These are phyloP conservation scores for Coniella vitis DNA, from an alignment of 2,329 filamentous ascomycete species.

Conservation along the genomic window DNA sequence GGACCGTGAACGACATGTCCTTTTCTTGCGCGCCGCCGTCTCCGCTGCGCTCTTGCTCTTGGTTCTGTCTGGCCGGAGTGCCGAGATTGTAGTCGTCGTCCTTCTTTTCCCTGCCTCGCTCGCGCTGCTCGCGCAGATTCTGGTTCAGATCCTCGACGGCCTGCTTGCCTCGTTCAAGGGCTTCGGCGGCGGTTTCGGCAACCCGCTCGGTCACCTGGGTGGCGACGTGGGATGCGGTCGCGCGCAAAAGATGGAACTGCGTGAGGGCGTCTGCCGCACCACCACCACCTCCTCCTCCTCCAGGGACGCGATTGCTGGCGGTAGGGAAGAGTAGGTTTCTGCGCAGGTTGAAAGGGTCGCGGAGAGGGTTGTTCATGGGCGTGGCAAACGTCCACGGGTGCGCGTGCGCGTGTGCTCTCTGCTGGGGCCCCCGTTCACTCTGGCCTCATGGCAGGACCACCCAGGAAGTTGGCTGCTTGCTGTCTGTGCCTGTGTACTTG, in stretches of 20 bases:
- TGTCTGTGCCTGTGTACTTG: no score
- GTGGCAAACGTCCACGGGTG: slow-evolving; percentile 6
- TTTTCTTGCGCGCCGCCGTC: slow-evolving; percentile 15
- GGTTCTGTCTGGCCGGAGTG: neutral
- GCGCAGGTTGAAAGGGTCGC: slow-evolving; percentile 20
- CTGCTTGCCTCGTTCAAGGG: slow-evolving; percentile 42
- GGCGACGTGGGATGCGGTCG: slow-evolving; percentile 38
- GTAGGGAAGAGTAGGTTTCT: slow-evolving; percentile 39
- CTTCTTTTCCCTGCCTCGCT: slow-evolving; percentile 14
- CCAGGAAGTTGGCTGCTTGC: no score
- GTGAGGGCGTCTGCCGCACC: slow-evolving; percentile 20
- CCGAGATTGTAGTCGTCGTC: slow-evolving; percentile 18
- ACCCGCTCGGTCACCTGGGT: slow-evolving; percentile 24
- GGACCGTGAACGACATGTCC: slow-evolving; percentile 60
- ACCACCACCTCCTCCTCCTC: no score
- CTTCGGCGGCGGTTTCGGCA: slow-evolving; percentile 37
- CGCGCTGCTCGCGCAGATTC: slow-evolving; percentile 14
- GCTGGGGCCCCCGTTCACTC: neutral
- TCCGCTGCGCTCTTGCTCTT: neutral
- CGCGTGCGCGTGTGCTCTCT: slow-evolving; percentile 1
- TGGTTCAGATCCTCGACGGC: slow-evolving; percentile 33
- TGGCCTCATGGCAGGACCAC: slow-evolving; percentile 12
- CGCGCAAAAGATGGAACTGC: slow-evolving; percentile 38
- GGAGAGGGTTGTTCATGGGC: slow-evolving; percentile 17
- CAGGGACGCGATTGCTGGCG: slow-evolving; percentile 27